phyloP scores from a whole-genome alignment of 257 asterid species.

The Forsythia viridissima region DNA sequence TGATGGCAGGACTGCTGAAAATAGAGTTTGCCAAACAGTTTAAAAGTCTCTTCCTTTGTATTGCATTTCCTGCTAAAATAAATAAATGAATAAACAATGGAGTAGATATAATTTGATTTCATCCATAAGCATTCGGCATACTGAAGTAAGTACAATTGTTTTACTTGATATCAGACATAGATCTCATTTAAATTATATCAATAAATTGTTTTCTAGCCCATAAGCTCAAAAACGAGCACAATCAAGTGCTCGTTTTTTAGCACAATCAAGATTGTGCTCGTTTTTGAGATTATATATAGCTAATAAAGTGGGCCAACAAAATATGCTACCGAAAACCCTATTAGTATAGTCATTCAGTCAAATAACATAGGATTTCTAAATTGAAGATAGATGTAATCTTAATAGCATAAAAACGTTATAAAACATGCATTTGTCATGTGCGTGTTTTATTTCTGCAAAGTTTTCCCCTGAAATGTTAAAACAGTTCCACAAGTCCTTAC shows the following conservation, averaged over 20 bases:
- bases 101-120: neutral
- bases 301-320: neutral
- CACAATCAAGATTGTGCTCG: too few relatives aligned
- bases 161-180: neutral
- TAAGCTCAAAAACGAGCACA: neutral
- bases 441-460: neutral
- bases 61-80: slow-evolving; percentile 58
- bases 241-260: neutral
- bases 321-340: neutral
- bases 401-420: neutral
- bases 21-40: slow-evolving; percentile 20
- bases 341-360: neutral
- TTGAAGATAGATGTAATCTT: neutral
- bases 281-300: neutral
- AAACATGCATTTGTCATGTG: neutral
- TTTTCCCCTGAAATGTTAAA: neutral
- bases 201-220: neutral
- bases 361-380: neutral
- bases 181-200: neutral
- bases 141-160: too few relatives aligned
- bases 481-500: neutral
- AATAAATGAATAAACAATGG: neutral
- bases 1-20: slow-evolving; percentile 10
- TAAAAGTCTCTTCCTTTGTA: slow-evolving; percentile 74
- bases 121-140: neutral